Evolutionary conservation across 495 filamentous ascomycete genomes (phyloP).

Genomic region (Hyaloscypha variabilis): DNA sequence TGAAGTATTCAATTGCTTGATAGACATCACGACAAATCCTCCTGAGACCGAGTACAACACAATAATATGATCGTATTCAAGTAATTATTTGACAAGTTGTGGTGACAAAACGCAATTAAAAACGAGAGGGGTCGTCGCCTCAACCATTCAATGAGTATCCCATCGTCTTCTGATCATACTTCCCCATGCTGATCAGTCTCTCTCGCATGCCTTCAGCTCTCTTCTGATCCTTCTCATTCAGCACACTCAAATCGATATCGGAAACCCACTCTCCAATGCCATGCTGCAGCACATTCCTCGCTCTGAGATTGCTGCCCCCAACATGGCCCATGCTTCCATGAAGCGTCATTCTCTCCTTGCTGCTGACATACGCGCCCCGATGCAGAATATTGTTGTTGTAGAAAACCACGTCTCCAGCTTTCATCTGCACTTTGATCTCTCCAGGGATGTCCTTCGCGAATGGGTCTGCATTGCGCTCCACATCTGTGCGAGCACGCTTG

Average conservation of each 20-base stretch:
- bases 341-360: slow-evolving; percentile 70
- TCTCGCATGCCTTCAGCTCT: slow-evolving; percentile 57
- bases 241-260: slow-evolving; percentile 51
- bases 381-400: slow-evolving; percentile 91
- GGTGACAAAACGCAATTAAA: neutral
- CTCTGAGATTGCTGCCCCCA: slow-evolving; percentile 53
- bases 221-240: slow-evolving; percentile 52
- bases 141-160: slow-evolving; percentile 56
- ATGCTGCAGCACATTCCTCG: slow-evolving; percentile 85
- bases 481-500: slow-evolving; percentile 61
- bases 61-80: no score
- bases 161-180: slow-evolving; percentile 53
- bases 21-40: no score
- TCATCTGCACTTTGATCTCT: slow-evolving; percentile 62
- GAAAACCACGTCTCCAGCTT: slow-evolving; percentile 77
- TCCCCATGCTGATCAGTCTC: slow-evolving; percentile 61
- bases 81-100: neutral
- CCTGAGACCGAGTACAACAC: no score
- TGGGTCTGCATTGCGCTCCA: slow-evolving; percentile 62
- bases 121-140: neutral
- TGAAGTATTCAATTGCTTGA: no score
- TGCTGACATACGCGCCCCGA: slow-evolving; percentile 67
- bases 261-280: slow-evolving; percentile 77
- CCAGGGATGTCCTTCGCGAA: slow-evolving; percentile 59
- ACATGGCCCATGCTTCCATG: slow-evolving; percentile 79